Evolutionary conservation across 352 stramenopile species (phyloP), one percentile per base, ranked within the genome.

Genomic region (Peronospora belbahrii): DNA sequence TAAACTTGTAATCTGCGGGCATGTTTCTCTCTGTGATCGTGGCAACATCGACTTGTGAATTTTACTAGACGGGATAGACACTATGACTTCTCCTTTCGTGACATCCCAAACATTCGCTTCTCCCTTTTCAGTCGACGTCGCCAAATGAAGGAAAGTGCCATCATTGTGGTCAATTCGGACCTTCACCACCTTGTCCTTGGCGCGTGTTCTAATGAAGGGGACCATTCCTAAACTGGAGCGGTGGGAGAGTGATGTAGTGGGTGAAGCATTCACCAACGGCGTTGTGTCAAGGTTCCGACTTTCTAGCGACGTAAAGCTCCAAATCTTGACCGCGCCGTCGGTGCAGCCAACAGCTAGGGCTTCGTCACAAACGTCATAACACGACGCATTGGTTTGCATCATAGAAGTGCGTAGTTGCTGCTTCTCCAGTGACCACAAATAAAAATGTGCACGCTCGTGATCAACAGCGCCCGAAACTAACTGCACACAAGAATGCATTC

Each of bases 61-160:
- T 51, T 88, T 89, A 22, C 65, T 66, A 2, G 77, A 71, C 13
- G 80, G 61, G 23, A 94, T 85, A 0, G 83, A 88, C 28, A 88
- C 59, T 40, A 89, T 71, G 25, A 89, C 73, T 28, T 92, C 83
- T 28, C 78, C 80, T 56, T 92, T 94, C 30, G 79, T 77, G 10
- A 88, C 78, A 42, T 94, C 80, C 83, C 83, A 94, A 9, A 94
- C 78, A 35, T 90, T 84, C 4, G 79, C 78, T 56, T 94, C 83
- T 17, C 83, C 83, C 42, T 91, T 90, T 25, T 94, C 83, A 7
- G 80, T 92, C 18, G 81, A 87, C 0, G 80, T 90, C 10, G 83
- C 83, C 30, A 90, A 54, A 52, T 92, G 75, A 42, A 92, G 43
- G 30, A 90, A 82, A 28, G 72, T 80, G 8, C 80, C 74, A 42